A percentile compares a stretch with the other conserved stretches of the same genome.
phyloP scores from a whole-genome alignment of 768 basidiomycete species.

The Crucibulum laeve region DNA sequence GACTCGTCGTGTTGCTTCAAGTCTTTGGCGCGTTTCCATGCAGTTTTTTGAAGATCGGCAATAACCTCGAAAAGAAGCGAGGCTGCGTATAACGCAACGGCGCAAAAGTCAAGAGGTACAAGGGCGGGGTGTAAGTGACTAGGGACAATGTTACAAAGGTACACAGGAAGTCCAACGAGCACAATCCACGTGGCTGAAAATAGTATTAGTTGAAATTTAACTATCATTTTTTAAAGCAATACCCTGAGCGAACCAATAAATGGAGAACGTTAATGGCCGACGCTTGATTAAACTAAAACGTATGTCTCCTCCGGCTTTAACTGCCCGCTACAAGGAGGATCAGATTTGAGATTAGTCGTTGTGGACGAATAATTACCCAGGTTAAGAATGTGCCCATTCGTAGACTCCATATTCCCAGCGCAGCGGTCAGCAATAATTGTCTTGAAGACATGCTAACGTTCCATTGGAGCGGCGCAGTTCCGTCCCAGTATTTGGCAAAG shows the following conservation, averaged over 20 bases:
- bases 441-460: constrained; percentile 51
- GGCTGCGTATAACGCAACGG: constrained; percentile 46
- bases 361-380: constrained; percentile 26
- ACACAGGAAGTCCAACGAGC: constrained; percentile 66
- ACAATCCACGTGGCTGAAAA: constrained; percentile 59
- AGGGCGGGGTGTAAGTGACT: constrained; percentile 45
- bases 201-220: neutral
- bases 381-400: constrained; percentile 62
- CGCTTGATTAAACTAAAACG: constrained; percentile 56
- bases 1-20: constrained; percentile 64
- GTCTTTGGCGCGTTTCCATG: constrained; percentile 56
- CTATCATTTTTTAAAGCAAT: neutral
- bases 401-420: constrained; percentile 54
- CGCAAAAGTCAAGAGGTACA: constrained; percentile 48
- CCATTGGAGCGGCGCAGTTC: constrained; percentile 31
- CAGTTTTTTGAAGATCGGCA: constrained; percentile 62
- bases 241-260: constrained; percentile 63
- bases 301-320: constrained; percentile 58
- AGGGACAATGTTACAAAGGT: constrained; percentile 56
- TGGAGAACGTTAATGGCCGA: constrained; percentile 39
- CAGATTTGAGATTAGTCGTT: neutral
- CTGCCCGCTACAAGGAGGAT: constrained; percentile 20
- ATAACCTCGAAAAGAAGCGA: constrained; percentile 60
- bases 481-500: constrained; percentile 39
- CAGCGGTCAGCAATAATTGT: constrained; percentile 54